Conservation (phyloP, 371 early-diverging fungal genomes). For the Nematocida minor region DNA sequence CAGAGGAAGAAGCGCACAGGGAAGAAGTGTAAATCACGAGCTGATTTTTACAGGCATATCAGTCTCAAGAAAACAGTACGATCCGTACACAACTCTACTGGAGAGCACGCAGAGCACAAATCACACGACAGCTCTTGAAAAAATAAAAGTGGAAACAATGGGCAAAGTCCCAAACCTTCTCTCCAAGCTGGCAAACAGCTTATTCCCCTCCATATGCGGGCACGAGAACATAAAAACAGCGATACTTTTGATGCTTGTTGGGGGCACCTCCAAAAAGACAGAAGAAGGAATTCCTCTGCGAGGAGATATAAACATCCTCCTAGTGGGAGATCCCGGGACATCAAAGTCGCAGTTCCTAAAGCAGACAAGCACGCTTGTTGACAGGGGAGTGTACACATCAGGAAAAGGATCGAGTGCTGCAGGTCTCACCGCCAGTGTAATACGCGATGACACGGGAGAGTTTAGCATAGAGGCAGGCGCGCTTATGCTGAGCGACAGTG, state of each 20-base stretch:
- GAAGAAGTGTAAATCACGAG: conserved; percentile 34
- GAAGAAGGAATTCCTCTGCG: conserved; percentile 74
- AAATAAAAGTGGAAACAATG: conserved; percentile 68
- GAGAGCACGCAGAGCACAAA: conserved; percentile 2
- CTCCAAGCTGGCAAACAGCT: conserved; percentile 74
- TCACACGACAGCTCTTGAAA: conserved; percentile 7
- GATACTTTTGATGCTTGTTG: conserved; percentile 64
- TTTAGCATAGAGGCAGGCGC: conserved; percentile 99
- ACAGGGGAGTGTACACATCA: conserved; percentile 87
- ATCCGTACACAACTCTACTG: conserved; percentile 34
- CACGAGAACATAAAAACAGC: conserved; percentile 64
- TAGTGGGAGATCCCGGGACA: conserved; percentile 97
- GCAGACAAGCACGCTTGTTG: conserved; percentile 80
- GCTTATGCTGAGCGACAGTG: conserved; percentile 95
- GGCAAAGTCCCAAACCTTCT: conserved; percentile 72
- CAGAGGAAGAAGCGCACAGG: conserved; percentile 24
- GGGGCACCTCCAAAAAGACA: conserved; percentile 70
- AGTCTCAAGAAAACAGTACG: neutral
- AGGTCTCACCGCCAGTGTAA: conserved; percentile 93
- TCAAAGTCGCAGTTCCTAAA: conserved; percentile 94
- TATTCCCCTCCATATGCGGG: conserved; percentile 65
- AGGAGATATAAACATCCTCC: conserved; percentile 81
- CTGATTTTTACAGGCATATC: conserved; percentile 43
- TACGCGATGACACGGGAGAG: conserved; percentile 95
- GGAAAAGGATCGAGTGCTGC: conserved; percentile 97